Percentiles rank a stretch among this genome's conserved stretches.
Evolutionary conservation across 768 basidiomycete species (phyloP).

Genomic region (Suillus americanus): DNA sequence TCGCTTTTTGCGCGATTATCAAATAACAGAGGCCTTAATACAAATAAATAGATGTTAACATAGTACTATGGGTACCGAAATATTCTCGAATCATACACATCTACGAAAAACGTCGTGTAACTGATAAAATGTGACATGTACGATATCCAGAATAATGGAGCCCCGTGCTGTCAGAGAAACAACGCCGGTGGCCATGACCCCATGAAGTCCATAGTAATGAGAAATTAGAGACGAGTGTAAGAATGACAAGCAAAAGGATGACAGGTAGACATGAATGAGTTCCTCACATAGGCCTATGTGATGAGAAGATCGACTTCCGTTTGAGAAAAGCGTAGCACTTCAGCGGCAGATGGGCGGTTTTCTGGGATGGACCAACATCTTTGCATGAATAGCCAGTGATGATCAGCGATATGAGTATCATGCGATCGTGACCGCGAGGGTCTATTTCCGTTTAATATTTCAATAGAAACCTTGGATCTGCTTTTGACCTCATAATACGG

Average conservation of each 20-base stretch:
- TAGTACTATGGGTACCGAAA: neutral
- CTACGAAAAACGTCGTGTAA: neutral
- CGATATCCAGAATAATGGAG: constrained; percentile 1
- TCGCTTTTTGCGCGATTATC: too few relatives aligned
- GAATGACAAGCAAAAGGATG: neutral
- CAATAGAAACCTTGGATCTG: neutral
- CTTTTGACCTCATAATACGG: constrained; percentile 7
- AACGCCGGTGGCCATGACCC: neutral
- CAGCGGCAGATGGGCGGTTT: neutral
- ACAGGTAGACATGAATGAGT: neutral
- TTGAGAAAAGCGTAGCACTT: neutral
- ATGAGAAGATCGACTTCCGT: neutral
- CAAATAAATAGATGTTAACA: too few relatives aligned
- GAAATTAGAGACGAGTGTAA: neutral
- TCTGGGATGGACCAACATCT: constrained; percentile 8
- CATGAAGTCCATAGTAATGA: neutral
- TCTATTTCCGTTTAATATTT: neutral
- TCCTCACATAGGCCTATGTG: neutral
- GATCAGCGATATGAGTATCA: neutral
- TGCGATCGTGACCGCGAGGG: constrained; percentile 4
- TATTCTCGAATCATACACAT: neutral
- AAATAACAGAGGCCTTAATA: too few relatives aligned
- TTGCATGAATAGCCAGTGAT: constrained; percentile 8
- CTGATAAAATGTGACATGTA: neutral
- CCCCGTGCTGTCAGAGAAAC: neutral